phyloP scores from a whole-genome alignment of 768 basidiomycete genomes.

The Psilocybe sp. region DNA sequence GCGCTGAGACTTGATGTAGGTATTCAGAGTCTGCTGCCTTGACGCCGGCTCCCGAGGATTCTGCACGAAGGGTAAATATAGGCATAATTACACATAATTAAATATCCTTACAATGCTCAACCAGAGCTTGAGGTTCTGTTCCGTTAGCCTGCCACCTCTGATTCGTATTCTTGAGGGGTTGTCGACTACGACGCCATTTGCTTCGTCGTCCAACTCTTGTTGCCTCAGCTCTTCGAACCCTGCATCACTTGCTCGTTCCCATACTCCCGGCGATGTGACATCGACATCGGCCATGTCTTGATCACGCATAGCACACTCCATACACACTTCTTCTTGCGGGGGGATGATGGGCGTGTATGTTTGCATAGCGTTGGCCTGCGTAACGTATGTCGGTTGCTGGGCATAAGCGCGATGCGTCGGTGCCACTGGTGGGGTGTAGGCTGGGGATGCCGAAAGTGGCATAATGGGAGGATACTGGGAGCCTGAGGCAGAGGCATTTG shows the following conservation, averaged over 20 bases:
- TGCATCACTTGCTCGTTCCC: constrained; percentile 89
- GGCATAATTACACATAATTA: neutral
- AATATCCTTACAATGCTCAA: constrained; percentile 59
- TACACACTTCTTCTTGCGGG: constrained; percentile 80
- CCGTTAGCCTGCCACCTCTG: constrained; percentile 68
- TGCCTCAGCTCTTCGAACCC: constrained; percentile 73
- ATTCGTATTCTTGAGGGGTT: constrained; percentile 57
- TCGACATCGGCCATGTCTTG: constrained; percentile 96
- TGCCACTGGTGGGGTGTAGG: constrained; percentile 64
- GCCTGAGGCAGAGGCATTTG: constrained; percentile 22
- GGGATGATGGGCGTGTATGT: constrained; percentile 57
- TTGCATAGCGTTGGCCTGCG: constrained; percentile 52
- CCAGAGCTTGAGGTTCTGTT: constrained; percentile 82
- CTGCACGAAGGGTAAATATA: constrained; percentile 38
- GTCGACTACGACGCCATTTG: constrained; percentile 46
- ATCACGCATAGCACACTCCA: constrained; percentile 98
- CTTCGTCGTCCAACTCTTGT: constrained; percentile 70
- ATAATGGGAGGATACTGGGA: constrained; percentile 43
- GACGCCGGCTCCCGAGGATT: constrained; percentile 89
- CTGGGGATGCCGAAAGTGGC: constrained; percentile 56
- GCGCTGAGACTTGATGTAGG: constrained; percentile 81
- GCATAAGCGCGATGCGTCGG: constrained; percentile 64
- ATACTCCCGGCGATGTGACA: constrained; percentile 80
- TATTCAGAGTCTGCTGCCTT: constrained; percentile 76
- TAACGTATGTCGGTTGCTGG: constrained; percentile 78